A percentile compares a stretch with the other conserved stretches of the same genome.
Conservation (phyloP, 306 rosid species). For the Betula pendula region DNA sequence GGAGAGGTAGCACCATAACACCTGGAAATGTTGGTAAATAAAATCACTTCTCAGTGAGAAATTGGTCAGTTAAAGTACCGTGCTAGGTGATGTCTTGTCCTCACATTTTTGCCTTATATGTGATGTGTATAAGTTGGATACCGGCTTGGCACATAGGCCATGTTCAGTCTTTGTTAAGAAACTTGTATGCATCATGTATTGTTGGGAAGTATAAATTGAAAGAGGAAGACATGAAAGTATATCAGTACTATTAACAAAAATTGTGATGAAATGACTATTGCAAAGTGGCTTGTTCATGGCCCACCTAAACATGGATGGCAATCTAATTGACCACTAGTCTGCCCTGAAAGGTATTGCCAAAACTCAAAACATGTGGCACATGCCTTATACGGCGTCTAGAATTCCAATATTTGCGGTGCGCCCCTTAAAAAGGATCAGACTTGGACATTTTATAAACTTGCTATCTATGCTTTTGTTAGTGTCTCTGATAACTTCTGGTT, state of each 20-base stretch:
- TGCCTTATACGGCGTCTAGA: background rate
- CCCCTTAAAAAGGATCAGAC: background rate
- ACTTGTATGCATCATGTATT: background rate
- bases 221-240: background rate
- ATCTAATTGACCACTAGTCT: background rate
- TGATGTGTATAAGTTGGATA: background rate
- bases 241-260: background rate
- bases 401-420: background rate
- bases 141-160: background rate
- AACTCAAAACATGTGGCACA: background rate
- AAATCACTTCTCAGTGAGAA: background rate
- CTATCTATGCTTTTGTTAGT: background rate
- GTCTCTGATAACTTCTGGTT: constrained; percentile 22
- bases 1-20: background rate
- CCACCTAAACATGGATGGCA: background rate
- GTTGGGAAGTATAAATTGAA: background rate
- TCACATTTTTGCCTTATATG: background rate
- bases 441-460: background rate
- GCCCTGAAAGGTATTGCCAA: background rate
- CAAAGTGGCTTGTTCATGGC: background rate
- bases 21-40: background rate
- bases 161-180: background rate
- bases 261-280: background rate
- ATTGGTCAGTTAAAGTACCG: background rate
- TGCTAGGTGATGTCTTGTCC: background rate